Evolutionary conservation across 2,329 filamentous ascomycete species (phyloP), one percentile per base, ranked within the genome.

Genomic region (Beauveria sp.): DNA sequence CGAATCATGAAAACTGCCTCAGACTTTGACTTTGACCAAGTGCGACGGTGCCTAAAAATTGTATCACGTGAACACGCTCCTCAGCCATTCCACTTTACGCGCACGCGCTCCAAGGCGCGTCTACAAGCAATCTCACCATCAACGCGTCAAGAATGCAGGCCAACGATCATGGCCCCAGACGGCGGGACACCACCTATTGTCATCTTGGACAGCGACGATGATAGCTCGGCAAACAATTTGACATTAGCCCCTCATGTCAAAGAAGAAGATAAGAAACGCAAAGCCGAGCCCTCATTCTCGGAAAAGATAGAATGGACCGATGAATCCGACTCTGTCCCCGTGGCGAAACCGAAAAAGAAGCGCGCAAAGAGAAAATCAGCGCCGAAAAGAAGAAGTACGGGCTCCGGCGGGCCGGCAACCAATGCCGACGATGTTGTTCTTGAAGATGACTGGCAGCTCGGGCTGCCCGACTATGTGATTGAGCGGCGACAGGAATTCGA

Each of bases 401-500:
- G 66, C 30, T 51, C 28, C 3, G 49, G 63, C 0, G 65, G 70
- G 61, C 67, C 73, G 6, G 51, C 38, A 3, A 47, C 63, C 0
- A 65, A 71, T 62, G 67, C 73, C 7, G 65, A 71, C 3, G 68
- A 72, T 45, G 76, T 70, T 53, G 75, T 70, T 0, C 75, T 78
- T 53, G 74, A 75, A 2, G 75, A 78, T 53, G 74, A 78, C 2
- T 67, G 77, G 3, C 80, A 83, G 8, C 79, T 81, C 5, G 78
- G 83, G 24, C 79, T 95, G 3, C 92, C 93, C 0, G 84, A 88
- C 22, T 93, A 96, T 70, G 71, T 96, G 30, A 80, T 82, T 65
- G 74, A 82, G 24, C 83, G 93, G n/a, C 82, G 88, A 26, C 77
- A 73, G n/a, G 75, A 80, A 24, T 93, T 96, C 68, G 88, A 95